Conservation (phyloP, 352 stramenopile species). For the Phytophthora brassicae region DNA sequence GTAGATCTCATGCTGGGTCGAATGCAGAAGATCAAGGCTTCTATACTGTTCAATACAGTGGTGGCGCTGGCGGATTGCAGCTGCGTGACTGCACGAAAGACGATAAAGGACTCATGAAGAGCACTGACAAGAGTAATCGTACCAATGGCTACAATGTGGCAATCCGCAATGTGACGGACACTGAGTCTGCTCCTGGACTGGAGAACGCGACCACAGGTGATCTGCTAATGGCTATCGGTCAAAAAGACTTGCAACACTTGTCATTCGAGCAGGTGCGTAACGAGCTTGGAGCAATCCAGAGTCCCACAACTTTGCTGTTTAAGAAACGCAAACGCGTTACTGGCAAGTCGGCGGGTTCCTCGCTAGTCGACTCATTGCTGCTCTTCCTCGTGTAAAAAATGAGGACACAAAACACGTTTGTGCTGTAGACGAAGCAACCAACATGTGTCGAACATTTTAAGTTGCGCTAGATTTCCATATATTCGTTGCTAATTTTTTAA, state of each 20-base stretch:
- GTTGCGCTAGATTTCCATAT: slow-evolving; percentile 14
- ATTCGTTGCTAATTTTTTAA: too few species aligned
- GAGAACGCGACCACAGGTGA: slow-evolving; percentile 56
- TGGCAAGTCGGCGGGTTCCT: slow-evolving; percentile 34
- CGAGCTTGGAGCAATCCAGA: slow-evolving; percentile 43
- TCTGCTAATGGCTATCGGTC: slow-evolving; percentile 72
- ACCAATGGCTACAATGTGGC: slow-evolving; percentile 69
- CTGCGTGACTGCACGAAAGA: slow-evolving; percentile 50
- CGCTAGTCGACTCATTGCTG: slow-evolving; percentile 65
- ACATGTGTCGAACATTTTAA: background rate
- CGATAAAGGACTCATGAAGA: slow-evolving; percentile 43
- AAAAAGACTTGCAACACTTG: slow-evolving; percentile 63
- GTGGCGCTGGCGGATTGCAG: slow-evolving; percentile 47
- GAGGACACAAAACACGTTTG: slow-evolving; percentile 6
- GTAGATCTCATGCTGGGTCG: slow-evolving; percentile 16
- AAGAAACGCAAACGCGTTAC: slow-evolving; percentile 50
- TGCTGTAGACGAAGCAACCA: slow-evolving; percentile 2
- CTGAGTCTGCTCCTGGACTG: slow-evolving; percentile 46
- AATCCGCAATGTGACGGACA: slow-evolving; percentile 58
- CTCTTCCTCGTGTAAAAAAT: slow-evolving; percentile 60
- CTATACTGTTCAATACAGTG: slow-evolving; percentile 69
- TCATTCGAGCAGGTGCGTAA: slow-evolving; percentile 60
- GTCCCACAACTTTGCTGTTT: slow-evolving; percentile 62
- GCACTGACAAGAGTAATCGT: slow-evolving; percentile 52
- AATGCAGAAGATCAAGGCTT: slow-evolving; percentile 48